phyloP scores from a whole-genome alignment of 495 filamentous ascomycete species.

The Hypoxylon lienhwacheense region DNA sequence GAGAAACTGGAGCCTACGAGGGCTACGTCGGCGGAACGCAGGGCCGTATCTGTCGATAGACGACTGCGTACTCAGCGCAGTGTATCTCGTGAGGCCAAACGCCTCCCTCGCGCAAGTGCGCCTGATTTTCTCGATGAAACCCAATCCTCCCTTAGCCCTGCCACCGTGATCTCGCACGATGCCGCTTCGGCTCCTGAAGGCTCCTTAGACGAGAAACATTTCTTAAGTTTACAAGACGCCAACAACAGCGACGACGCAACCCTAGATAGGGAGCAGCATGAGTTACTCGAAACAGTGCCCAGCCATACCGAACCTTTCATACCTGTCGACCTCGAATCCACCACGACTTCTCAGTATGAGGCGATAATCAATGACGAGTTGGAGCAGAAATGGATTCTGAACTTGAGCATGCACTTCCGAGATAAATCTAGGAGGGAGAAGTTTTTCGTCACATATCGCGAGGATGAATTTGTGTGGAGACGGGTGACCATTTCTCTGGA shows the following conservation, averaged over 20 bases:
- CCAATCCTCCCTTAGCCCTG: slow-evolving; percentile 11
- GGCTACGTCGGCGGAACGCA: slow-evolving; percentile 63
- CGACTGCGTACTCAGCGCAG: slow-evolving; percentile 47
- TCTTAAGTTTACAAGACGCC: slow-evolving; percentile 31
- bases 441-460: slow-evolving; percentile 95
- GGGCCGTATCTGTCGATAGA: slow-evolving; percentile 74
- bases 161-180: slow-evolving; percentile 19
- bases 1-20: slow-evolving; percentile 68
- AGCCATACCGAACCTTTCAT: slow-evolving; percentile 34
- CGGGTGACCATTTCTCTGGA: slow-evolving; percentile 92
- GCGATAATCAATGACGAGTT: slow-evolving; percentile 75
- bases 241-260: slow-evolving; percentile 10
- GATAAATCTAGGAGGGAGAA: slow-evolving; percentile 94
- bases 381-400: slow-evolving; percentile 90
- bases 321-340: slow-evolving; percentile 45
- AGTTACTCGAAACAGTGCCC: slow-evolving; percentile 9
- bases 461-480: slow-evolving; percentile 73
- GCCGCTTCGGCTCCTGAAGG: slow-evolving; percentile 34
- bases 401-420: slow-evolving; percentile 97
- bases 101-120: slow-evolving; percentile 47
- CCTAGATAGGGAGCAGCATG: slow-evolving; percentile 24
- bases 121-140: slow-evolving; percentile 43
- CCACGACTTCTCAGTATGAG: slow-evolving; percentile 55
- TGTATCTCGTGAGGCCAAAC: slow-evolving; percentile 36
- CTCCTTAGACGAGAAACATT: slow-evolving; percentile 39